Conservation (phyloP, 805 yeast genomes). For the Yarrowia sp. region DNA sequence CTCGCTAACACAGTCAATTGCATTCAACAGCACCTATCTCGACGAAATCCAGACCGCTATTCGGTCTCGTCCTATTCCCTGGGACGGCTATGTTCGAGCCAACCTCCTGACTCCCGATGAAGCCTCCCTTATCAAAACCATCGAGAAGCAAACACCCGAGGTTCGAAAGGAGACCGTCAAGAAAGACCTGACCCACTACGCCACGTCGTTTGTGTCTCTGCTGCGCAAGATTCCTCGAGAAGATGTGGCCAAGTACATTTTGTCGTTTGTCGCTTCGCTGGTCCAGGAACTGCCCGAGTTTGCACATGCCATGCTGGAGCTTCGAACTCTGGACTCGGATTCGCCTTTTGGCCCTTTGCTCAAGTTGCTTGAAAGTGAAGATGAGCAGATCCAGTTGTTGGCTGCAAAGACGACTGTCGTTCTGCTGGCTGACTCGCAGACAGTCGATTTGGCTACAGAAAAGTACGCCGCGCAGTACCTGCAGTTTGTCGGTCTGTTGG, state of each 20-base stretch:
- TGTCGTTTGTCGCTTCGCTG: slow-evolving; percentile 62
- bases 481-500: slow-evolving; percentile 36
- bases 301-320: slow-evolving; percentile 43
- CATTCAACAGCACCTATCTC: slow-evolving; percentile 33
- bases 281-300: slow-evolving; percentile 36
- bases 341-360: slow-evolving; percentile 49
- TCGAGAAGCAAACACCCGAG: slow-evolving; percentile 47
- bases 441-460: slow-evolving; percentile 32
- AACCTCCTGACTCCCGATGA: slow-evolving; percentile 64
- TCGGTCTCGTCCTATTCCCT: slow-evolving; percentile 78
- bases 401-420: slow-evolving; percentile 54
- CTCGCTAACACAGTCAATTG: slow-evolving; percentile 24
- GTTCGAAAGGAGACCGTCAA: slow-evolving; percentile 37
- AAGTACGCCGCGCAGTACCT: slow-evolving; percentile 45
- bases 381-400: slow-evolving; percentile 56
- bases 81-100: slow-evolving; percentile 87
- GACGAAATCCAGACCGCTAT: slow-evolving; percentile 51
- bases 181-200: slow-evolving; percentile 49
- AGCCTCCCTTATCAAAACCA: slow-evolving; percentile 56
- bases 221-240: slow-evolving; percentile 55
- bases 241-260: slow-evolving; percentile 63
- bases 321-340: slow-evolving; percentile 46
- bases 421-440: slow-evolving; percentile 40
- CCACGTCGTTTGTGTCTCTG: slow-evolving; percentile 54
- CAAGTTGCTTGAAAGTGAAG: slow-evolving; percentile 53